Evolutionary conservation across 2,329 filamentous ascomycete species (phyloP), one percentile per base, ranked within the genome.

Genomic region (Orbilia javanica): DNA sequence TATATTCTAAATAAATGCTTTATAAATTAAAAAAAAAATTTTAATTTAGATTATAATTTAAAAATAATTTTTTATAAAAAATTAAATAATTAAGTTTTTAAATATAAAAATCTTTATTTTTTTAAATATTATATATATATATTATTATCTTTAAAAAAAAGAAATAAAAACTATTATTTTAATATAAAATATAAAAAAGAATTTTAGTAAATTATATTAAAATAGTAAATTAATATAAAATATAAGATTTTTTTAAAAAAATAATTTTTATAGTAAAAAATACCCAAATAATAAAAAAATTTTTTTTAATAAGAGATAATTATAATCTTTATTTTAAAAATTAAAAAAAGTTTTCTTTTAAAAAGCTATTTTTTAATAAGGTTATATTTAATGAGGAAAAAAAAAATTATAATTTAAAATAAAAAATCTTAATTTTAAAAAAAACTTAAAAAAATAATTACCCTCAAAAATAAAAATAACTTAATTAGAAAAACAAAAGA

Each of bases 271-370:
- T 69, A 60, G 20, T 52, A 42, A 63, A 22, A 34, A 53, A 55
- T 36, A 22, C n/a, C 39, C 13, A 42, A 42, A n/a, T 34, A 53
- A 62, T 44, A 57, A 15, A 50, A 29, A 34, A n/a, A 46, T 46
- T 69, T 44, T 68, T 68, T 68, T 55, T 34, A 60, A 69, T 15
- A 22, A 36, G 60, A 29, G 22, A 57, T 42, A 60, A 44, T 53
- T 60, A 60, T 18, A 42, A 70, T 25, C n/a, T 34, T 15, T 60
- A 69, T 46, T 55, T 42, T 57, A 39, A 53, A 22, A 70, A n/a
- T 70, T 62, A 18, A 6, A 46, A 57, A 31, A 70, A 44, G 36
- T 70, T 31, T 62, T 60, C 34, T 70, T 57, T n/a, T 62, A 63
- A 60, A 53, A 13, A 69, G 36, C 20, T 53, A 55, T 36, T 44